Evolutionary conservation across 164 flowering plant genomes (phyloP), one percentile per base, ranked within the genome.

Genomic region (Stephania japonica): DNA sequence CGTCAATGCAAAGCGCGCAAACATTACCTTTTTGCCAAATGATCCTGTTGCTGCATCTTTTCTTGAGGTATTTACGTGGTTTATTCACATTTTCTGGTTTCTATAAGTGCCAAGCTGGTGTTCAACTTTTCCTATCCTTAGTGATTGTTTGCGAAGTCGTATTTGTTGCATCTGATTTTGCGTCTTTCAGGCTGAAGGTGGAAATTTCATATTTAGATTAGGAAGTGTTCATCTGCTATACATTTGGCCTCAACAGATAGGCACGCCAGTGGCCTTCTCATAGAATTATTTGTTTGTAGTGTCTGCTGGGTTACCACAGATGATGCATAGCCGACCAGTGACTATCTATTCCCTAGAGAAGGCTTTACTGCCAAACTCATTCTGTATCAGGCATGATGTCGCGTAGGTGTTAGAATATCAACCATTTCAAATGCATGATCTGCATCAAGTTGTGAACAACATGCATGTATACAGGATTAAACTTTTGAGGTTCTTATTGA

Each of bases 1-100:
- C 73, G 83, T 83, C 61, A 93, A 91, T 81, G 79, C 82, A 76
- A 89, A 72, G 75, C 91, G 97, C 14, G 77, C 75, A 41, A 80
- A 84, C n/a, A 68, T 86, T 50, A 80, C 88, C 25, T 83, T 90
- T 84, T 80, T 87, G 63, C 99, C 99, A 1, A 90, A 88, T 78
- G 93, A 91, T 83, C 87, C 86, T 53, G 91, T 85, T 14, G 87
- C 83, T 12, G 75, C 82, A 73, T 81, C 88, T 69, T 89, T 90
- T 81, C 92, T 93, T 65, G 87, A 95, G 98, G 99, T 91, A 70
- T 80, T 90, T 23, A n/a, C 42, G 10, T 50, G 42, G 19, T 25
- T 23, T 41, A 61, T 43, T 42, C 32, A 23, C 38, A 32, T 32
- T 32, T 32, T 32, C 38, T 49, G 6, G 24, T n/a, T 72, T 77